Base-by-base conservation (phyloP, 2,329 filamentous ascomycete species). In the Polytolypa hystricis region DNA sequence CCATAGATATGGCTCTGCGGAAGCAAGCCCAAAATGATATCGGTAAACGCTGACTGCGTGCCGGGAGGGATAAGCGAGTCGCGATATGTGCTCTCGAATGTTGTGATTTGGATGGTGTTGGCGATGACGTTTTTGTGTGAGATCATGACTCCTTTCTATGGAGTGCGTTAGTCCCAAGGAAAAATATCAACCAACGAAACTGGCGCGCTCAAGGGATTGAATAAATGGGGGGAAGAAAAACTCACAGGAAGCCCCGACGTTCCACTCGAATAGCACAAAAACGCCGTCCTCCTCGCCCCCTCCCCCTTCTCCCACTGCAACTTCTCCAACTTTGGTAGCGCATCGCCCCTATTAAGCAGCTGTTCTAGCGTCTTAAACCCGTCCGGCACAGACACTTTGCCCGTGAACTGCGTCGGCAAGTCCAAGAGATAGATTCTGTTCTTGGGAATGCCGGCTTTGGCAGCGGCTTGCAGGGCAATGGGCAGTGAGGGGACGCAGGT, bases 1-100 rank as follows among this genome's bases (percentile, higher is more conserved):
- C 75, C 76, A 55, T 89, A 93, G 44, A 91, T 91, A 50, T 93
- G 84, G 46, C 80, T 86, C 51, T 85, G 75, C 1, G 83, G 83
- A 0, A 89, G 64, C n/a, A 89, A 65, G 4, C 81, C 83, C 0
- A 87, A 69, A 2, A 57, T 62, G 14, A 71, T 65, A 35, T 77
- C 73, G 0, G 60, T 69, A 45, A 70, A 29, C 72, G 78, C 25
- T 62, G 40, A 60, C 50, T 30, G 60, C 1, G 58, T 65, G 52
- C 46, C 72, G 46, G 41, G 49, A 47, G 40, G 27, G 8, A 34
- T 44, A 18, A 48, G 35, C 2, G 27, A 25, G 3, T 50, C 43
- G 5, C 60, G 54, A 28, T 47, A 50, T 1, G 54, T 48, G 20
- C 60, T 54, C 29, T 79, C 74, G 42, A 60, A 76, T 0, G 67